Evolutionary conservation across 257 asterid species (phyloP).

Genomic region (Nicotiana tomentosiformis): DNA sequence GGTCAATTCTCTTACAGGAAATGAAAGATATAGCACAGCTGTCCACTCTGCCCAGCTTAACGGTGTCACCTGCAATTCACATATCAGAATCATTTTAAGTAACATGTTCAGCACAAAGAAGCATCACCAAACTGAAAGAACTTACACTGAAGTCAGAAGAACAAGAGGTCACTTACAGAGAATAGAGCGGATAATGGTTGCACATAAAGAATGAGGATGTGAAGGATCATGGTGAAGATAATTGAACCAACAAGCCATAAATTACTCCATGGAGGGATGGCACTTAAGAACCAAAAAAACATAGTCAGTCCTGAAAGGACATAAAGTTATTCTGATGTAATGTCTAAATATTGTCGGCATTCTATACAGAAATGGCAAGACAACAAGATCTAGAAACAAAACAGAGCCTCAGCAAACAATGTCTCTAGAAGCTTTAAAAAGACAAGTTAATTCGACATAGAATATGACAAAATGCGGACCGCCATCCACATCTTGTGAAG

Average conservation of each 20-base stretch:
- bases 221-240: slow-evolving; percentile 85
- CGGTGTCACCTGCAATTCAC: slow-evolving; percentile 65
- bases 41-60: slow-evolving; percentile 93
- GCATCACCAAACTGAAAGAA: neutral
- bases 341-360: neutral
- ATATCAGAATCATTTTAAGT: neutral
- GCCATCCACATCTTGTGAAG: neutral
- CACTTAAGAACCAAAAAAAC: slow-evolving; percentile 28
- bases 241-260: slow-evolving; percentile 95
- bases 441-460: neutral
- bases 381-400: neutral
- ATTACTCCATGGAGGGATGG: slow-evolving; percentile 97
- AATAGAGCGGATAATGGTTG: slow-evolving; percentile 83
- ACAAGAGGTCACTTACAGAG: slow-evolving; percentile 57
- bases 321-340: neutral
- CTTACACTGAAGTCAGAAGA: slow-evolving; percentile 3
- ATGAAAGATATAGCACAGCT: slow-evolving; percentile 75
- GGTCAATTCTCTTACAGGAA: slow-evolving; percentile 67
- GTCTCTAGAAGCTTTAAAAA: neutral
- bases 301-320: slow-evolving; percentile 10
- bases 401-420: neutral
- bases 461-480: neutral
- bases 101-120: neutral
- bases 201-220: slow-evolving; percentile 70
- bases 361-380: neutral